Evolutionary conservation across 164 flowering plant genomes (phyloP).

Genomic region (Piper longum): DNA sequence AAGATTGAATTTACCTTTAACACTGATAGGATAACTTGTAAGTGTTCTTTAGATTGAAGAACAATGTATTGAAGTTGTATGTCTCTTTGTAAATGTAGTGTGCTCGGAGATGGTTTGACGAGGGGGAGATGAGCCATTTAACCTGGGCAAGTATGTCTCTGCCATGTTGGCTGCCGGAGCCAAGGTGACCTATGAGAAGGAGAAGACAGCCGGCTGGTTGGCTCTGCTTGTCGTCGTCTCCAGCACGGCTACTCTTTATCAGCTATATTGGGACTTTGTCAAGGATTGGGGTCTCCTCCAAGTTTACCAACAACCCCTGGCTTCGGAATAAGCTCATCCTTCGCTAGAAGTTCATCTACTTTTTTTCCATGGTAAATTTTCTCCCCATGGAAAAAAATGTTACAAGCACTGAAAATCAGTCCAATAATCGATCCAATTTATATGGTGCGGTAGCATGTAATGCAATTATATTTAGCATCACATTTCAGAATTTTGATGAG

Average conservation of each 20-base stretch:
- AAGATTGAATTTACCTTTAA: too few species aligned
- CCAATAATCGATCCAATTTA: background rate
- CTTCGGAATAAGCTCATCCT: constrained; percentile 83
- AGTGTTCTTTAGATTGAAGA: background rate
- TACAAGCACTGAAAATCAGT: background rate
- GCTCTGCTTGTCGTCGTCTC: constrained; percentile 60
- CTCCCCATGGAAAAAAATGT: background rate
- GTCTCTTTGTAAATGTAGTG: constrained; percentile 42
- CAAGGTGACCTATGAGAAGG: constrained; percentile 83
- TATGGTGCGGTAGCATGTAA: too few species aligned
- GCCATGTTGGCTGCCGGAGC: constrained; percentile 99
- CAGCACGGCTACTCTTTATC: constrained; percentile 79
- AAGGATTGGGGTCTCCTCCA: constrained; percentile 98
- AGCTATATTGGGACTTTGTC: constrained; percentile 97
- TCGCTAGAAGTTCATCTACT: constrained; percentile 75
- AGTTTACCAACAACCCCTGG: constrained; percentile 70
- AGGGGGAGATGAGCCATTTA: constrained; percentile 81
- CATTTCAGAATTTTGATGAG: too few species aligned
- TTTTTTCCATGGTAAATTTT: constrained; percentile 70
- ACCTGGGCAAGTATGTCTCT: constrained; percentile 90
- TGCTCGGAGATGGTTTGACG: constrained; percentile 95
- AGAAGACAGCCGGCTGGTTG: constrained; percentile 47
- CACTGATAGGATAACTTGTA: too few species aligned
- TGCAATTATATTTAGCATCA: too few species aligned
- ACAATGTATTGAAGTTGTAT: too few species aligned